These are phyloP conservation scores for Tetraselmis chui DNA, from an alignment of 139 green algal species.

Conservation along the genomic window DNA sequence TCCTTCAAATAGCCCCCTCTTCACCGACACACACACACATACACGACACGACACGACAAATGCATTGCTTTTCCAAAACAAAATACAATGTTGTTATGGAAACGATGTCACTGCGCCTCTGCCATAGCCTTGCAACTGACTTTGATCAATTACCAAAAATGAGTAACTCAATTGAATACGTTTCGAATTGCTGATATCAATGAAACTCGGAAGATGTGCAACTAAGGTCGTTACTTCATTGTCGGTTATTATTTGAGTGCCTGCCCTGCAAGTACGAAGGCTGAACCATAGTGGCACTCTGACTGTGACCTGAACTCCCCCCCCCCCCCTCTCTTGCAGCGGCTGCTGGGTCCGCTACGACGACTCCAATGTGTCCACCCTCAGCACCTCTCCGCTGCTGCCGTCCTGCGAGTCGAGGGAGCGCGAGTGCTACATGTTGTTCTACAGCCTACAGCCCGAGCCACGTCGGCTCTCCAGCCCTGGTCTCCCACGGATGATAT, in stretches of 20 bases:
- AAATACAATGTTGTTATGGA: no score
- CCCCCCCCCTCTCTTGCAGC: neutral
- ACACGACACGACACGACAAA: no score
- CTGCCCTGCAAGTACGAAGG: no score
- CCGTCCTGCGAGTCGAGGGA: constrained; percentile 6
- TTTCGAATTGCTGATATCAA: no score
- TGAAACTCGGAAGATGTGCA: no score
- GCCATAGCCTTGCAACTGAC: neutral
- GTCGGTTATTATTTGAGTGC: no score
- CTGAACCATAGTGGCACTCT: neutral
- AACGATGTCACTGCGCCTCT: neutral
- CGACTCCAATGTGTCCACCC: constrained; percentile 27
- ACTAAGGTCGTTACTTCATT: no score
- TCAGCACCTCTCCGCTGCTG: constrained; percentile 14
- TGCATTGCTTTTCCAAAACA: no score
- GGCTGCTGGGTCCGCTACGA: constrained; percentile 29
- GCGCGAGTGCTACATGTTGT: constrained; percentile 44
- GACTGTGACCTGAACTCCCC: neutral
- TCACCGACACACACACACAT: no score
- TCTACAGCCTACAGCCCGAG: constrained; percentile 19
- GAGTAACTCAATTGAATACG: no score
- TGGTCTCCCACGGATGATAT: no score
- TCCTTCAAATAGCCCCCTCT: no score
- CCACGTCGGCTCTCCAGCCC: neutral
- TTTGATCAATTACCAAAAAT: neutral